These are phyloP conservation scores for Noccaea caerulescens DNA, from an alignment of 345 rosid species.

Conservation along the genomic window DNA sequence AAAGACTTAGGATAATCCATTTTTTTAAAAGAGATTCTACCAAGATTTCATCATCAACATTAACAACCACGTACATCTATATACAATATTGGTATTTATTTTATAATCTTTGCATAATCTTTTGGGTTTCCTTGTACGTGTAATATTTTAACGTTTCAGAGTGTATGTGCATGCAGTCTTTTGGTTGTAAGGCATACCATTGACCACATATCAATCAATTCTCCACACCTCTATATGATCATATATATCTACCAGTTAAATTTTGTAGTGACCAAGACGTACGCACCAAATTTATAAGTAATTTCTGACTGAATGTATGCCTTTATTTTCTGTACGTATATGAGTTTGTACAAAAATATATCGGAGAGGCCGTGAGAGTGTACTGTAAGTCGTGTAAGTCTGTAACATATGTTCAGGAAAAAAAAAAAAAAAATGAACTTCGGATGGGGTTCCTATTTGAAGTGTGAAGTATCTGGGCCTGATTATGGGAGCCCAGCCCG, in stretches of 20 bases:
- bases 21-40: slow-evolving; percentile 18
- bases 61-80: slow-evolving; percentile 3
- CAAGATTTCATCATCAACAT: slow-evolving; percentile 19
- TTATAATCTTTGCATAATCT: slow-evolving; percentile 30
- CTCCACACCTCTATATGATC: neutral
- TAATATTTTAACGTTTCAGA: slow-evolving; percentile 5
- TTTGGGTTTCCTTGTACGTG: slow-evolving; percentile 4
- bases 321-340: neutral
- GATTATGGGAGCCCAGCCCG: neutral
- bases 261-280: slow-evolving; percentile 1
- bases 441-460: neutral
- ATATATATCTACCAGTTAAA: neutral
- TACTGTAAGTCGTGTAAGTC: no score
- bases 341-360: slow-evolving; percentile 1
- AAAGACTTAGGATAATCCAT: neutral
- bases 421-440: neutral
- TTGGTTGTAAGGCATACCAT: slow-evolving; percentile 8
- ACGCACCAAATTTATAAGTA: neutral
- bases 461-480: neutral
- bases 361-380: neutral
- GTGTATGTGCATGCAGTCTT: slow-evolving; percentile 11
- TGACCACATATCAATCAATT: neutral
- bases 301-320: neutral
- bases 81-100: neutral
- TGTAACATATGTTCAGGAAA: no score